A percentile compares a stretch with the other conserved stretches of the same genome.
Evolutionary conservation across 257 asterid species (phyloP).

Genomic region (Nicotiana paniculata): DNA sequence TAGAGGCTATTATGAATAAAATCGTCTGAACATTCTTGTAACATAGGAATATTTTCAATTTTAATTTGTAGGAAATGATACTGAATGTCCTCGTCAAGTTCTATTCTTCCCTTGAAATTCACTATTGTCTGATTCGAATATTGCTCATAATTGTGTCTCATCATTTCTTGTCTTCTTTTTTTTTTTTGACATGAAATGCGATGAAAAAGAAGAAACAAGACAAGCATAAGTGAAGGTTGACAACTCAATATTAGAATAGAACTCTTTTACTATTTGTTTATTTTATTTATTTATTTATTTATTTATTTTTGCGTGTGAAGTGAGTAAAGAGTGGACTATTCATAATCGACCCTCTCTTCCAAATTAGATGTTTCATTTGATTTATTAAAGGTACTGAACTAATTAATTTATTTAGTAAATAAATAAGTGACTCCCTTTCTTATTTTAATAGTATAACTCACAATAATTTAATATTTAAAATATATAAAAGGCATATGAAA

Average conservation of each 20-base stretch:
- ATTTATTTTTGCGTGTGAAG: background rate
- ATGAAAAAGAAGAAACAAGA: constrained; percentile 1
- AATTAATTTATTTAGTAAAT: too few relatives aligned
- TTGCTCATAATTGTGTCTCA: background rate
- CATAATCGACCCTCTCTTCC: background rate
- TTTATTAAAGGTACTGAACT: too few relatives aligned
- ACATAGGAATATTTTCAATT: background rate
- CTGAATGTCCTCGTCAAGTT: background rate
- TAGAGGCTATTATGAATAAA: background rate
- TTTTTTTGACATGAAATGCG: background rate
- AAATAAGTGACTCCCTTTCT: too few relatives aligned
- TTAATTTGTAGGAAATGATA: background rate
- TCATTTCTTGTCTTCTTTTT: background rate
- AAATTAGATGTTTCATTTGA: background rate
- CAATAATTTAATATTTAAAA: too few relatives aligned
- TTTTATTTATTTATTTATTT: background rate
- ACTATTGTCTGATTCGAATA: background rate
- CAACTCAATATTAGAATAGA: background rate
- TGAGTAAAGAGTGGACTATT: background rate
- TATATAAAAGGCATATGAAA: too few relatives aligned
- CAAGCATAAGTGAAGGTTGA: background rate
- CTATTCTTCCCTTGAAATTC: background rate
- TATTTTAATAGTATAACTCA: too few relatives aligned
- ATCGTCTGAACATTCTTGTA: background rate
- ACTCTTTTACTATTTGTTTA: background rate